Evolutionary conservation across 768 basidiomycete genomes (phyloP).

Genomic region (Amanita muscaria): DNA sequence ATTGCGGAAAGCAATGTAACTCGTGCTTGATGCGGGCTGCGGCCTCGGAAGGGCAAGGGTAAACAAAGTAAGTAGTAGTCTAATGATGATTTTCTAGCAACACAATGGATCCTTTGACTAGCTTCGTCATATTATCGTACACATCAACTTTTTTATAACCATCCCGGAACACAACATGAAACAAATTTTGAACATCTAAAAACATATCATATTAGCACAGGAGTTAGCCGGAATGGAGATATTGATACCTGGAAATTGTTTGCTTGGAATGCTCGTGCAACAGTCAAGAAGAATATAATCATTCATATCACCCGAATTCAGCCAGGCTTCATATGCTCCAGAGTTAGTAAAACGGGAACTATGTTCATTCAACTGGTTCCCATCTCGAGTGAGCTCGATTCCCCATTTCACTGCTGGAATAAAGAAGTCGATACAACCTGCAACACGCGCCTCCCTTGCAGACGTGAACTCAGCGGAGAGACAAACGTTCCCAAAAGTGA

Average conservation of each 20-base stretch:
- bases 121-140: not conserved
- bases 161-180: constrained; percentile 2
- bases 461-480: constrained; percentile 7
- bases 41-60: too few species aligned
- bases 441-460: not conserved
- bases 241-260: not conserved
- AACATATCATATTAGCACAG: not conserved
- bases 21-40: too few species aligned
- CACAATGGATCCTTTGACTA: not conserved
- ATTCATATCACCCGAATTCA: constrained; percentile 7
- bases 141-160: not conserved
- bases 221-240: not conserved
- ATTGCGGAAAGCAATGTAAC: too few species aligned
- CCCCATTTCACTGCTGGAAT: constrained; percentile 8
- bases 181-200: not conserved
- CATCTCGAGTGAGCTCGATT: constrained; percentile 10
- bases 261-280: constrained; percentile 8
- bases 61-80: too few species aligned
- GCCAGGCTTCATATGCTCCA: constrained; percentile 9
- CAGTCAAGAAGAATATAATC: constrained; percentile 14
- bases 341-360: constrained; percentile 7
- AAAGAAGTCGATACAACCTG: constrained; percentile 8
- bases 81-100: constrained; percentile 4
- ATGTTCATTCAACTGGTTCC: constrained; percentile 9
- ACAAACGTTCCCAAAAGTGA: constrained; percentile 6